Evolutionary conservation across 73 alveolate genomes (phyloP), one percentile per base, ranked within the genome.

Genomic region (Paramecium primaurelia): DNA sequence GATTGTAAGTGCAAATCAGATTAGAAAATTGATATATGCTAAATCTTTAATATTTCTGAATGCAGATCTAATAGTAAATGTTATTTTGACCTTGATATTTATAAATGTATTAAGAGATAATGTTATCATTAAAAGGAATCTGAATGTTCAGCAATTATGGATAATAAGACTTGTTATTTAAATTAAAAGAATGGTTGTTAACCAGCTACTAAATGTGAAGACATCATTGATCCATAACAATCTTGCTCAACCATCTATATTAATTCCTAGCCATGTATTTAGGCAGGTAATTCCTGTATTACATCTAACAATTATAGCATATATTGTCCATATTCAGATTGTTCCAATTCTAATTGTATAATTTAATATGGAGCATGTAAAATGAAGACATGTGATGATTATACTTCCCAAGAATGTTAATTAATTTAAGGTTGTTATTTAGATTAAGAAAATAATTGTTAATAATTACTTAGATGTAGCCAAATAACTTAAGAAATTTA

Each of bases 141-240:
- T 16, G 75, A 80, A 45, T 80, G 91, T 80, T 1, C 20, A 8
- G 14, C 87, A 4, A 54, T 54, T 1, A 22, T 80, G 38, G 71
- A 26, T 80, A 16, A 18, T 73, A 80, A 80, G 14, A 80, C 44
- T 6, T 80, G 75, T 42, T 80, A 45, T 47, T 6, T 42, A 9
- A 80, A 32, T 45, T 3, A 6, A 20, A 40, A 22, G 6, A 49
- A 47, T 80, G 36, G 37, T 4, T 80, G 91, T 49, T 22, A 49
- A 80, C 77, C 77, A 32, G 91, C 75, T 8, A 12, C 44, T 18
- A 47, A 18, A 45, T 80, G 91, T 25, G 91, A 80, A 14, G 91
- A 80, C 14, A 80, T 80, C 12, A 47, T 45, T 25, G 75, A 80
- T 36, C 51, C 71, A 20, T 12, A 80, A 14, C 3, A 80, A 8